Conservation (phyloP, 805 yeast species). For the Saturnispora quitensis region DNA sequence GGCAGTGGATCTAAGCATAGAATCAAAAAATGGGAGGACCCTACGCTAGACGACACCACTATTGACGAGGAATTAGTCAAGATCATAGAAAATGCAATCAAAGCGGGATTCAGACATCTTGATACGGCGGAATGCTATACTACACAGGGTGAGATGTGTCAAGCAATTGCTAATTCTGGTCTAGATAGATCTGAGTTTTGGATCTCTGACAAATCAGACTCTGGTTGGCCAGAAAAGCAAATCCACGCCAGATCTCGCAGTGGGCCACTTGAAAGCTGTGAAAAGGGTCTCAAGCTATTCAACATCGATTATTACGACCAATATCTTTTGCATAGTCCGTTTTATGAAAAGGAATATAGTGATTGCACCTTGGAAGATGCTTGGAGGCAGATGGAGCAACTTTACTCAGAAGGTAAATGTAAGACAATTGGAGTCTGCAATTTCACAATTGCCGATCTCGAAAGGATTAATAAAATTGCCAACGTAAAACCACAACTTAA, state of each 20-base stretch:
- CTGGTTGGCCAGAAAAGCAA: constrained; percentile 27
- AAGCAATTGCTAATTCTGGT: constrained; percentile 38
- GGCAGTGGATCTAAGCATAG: constrained; percentile 58
- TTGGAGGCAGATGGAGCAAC: constrained; percentile 37
- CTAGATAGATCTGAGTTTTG: constrained; percentile 39
- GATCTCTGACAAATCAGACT: constrained; percentile 52
- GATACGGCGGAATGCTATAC: constrained; percentile 65
- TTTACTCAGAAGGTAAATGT: constrained; percentile 37
- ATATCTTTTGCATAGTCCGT: constrained; percentile 55
- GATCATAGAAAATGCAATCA: constrained; percentile 38
- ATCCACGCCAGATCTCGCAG: constrained; percentile 13
- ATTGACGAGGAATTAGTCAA: constrained; percentile 35
- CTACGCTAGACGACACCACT: constrained; percentile 13
- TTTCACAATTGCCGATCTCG: constrained; percentile 39
- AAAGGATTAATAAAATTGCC: constrained; percentile 33
- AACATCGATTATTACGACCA: constrained; percentile 48
- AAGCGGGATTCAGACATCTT: constrained; percentile 46
- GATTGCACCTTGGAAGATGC: constrained; percentile 43
- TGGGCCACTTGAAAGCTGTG: constrained; percentile 42
- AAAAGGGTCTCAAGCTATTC: constrained; percentile 38
- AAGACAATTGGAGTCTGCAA: constrained; percentile 54
- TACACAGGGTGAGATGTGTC: constrained; percentile 52
- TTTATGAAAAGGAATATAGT: constrained; percentile 31
- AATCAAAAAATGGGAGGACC: constrained; percentile 26
- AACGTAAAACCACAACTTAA: constrained; percentile 49